Base-by-base conservation (phyloP, 2,329 filamentous ascomycete genomes). In the Fusarium sp. region DNA sequence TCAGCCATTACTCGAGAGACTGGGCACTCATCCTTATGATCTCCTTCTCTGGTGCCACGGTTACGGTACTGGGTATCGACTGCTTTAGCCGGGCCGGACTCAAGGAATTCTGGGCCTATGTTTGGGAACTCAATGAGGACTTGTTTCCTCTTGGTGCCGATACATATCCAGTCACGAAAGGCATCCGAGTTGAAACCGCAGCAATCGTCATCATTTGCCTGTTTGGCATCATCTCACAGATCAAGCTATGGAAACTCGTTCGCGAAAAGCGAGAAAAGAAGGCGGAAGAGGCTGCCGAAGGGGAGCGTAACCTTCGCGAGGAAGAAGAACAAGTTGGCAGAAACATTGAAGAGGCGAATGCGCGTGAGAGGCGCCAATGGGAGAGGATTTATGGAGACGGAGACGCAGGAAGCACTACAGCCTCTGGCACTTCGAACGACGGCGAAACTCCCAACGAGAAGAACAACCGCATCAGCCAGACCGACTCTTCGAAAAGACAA, bases 81-180 rank as follows among this genome's bases (percentile, higher is more conserved):
- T 97, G 93, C 78, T 97, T 95, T 73, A 95, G 90, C 74, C 85
- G 89, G 66, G 93, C 94, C n/a, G 95, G 95, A 0, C 82, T 97
- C 72, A 97, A 97, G 78, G 95, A 98, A 77, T 97, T 97, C 72
- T 98, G 95, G 95, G 86, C 93, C 8, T 98, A 97, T 77, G 85
- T 97, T 37, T 98, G 95, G 95, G 83, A 82, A 45, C 80, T 98
- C 38, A 97, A 97, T 77, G 83, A 89, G 41, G 85, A 91, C 51
- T 82, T 94, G 1, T 98, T 98, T 74, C 94, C 94, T 0, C 81
- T 93, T 3, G 86, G 88, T 37, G 91, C 91, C 2, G 83, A 85
- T 47, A 93, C 92, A 0, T 98, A 97, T 76, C 95, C 95, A 0
- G 82, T 97, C 13, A 97, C 93, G 0, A 91, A 90, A 72, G 93